phyloP scores from a whole-genome alignment of 192 early-diverging fungal species.

The Kappamyces sp. region DNA sequence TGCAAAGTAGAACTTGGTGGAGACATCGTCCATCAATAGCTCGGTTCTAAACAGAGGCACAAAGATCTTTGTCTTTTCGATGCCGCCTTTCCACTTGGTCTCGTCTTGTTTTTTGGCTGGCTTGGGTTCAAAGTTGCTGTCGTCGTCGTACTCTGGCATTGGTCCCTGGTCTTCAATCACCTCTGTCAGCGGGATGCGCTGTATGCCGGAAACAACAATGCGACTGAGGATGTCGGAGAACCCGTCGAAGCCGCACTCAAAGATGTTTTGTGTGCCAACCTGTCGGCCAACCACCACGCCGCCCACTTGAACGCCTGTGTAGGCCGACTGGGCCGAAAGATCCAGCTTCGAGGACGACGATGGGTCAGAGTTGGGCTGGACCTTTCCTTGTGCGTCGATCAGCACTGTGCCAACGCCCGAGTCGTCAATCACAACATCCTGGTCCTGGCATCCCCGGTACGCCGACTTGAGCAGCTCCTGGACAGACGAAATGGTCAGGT shows the following conservation, averaged over 20 bases:
- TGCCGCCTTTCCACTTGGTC: constrained; percentile 9
- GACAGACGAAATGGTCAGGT: constrained; percentile 38
- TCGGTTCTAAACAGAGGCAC: constrained; percentile 44
- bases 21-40: constrained; percentile 30
- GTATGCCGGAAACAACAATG: constrained; percentile 23
- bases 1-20: constrained; percentile 34
- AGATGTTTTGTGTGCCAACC: constrained; percentile 37
- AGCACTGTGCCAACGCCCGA: constrained; percentile 11
- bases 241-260: constrained; percentile 42
- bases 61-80: constrained; percentile 18
- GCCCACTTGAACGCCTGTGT: constrained; percentile 41
- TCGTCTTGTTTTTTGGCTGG: neutral
- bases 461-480: constrained; percentile 35
- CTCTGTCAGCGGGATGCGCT: constrained; percentile 24
- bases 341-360: constrained; percentile 13
- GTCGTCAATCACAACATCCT: constrained; percentile 44
- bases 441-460: constrained; percentile 41
- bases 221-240: constrained; percentile 39
- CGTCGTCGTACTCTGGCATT: constrained; percentile 17
- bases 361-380: constrained; percentile 8
- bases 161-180: constrained; percentile 33
- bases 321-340: neutral
- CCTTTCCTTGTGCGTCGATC: constrained; percentile 4
- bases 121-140: constrained; percentile 14
- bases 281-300: constrained; percentile 44